Percentiles rank a stretch among this genome's conserved stretches.
Conservation (phyloP, 352 stramenopile species). For the Phytophthora colocasiae region DNA sequence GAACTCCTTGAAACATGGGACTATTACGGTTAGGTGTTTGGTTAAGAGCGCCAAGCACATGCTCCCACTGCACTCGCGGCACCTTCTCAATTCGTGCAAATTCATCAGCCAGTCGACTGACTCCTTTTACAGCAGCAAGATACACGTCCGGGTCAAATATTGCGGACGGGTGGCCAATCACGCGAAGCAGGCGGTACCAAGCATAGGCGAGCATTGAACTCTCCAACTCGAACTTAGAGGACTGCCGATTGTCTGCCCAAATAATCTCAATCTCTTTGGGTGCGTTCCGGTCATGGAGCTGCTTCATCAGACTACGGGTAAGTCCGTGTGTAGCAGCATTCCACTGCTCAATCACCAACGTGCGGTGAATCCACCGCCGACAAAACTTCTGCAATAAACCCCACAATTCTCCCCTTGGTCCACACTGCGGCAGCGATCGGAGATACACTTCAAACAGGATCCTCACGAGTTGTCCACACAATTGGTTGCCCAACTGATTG, state of each 20-base stretch:
- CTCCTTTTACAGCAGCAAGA: conserved; percentile 82
- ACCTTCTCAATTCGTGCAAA: conserved; percentile 75
- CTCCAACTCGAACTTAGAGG: conserved; percentile 81
- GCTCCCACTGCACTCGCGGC: conserved; percentile 74
- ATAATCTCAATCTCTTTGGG: conserved; percentile 74
- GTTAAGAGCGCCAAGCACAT: conserved; percentile 72
- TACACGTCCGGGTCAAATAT: conserved; percentile 89
- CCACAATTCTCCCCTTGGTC: conserved; percentile 78
- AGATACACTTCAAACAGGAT: conserved; percentile 85
- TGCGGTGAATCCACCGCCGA: conserved; percentile 85
- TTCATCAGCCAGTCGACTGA: conserved; percentile 80
- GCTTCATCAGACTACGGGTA: conserved; percentile 77
- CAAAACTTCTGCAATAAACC: conserved; percentile 88
- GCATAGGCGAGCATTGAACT: conserved; percentile 79
- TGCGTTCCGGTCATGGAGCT: conserved; percentile 61
- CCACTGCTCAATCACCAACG: conserved; percentile 89
- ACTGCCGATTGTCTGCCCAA: conserved; percentile 70
- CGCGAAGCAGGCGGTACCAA: conserved; percentile 84
- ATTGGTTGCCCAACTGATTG: conserved; percentile 73
- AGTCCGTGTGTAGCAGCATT: conserved; percentile 79
- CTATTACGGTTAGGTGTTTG: conserved; percentile 54
- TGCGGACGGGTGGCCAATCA: conserved; percentile 83
- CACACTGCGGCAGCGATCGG: conserved; percentile 72
- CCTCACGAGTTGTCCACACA: conserved; percentile 79
- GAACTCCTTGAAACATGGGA: conserved; percentile 51